These are phyloP conservation scores for Deuterostichococcus epilithicus DNA, from an alignment of 139 green algal genomes.

Conservation along the genomic window DNA sequence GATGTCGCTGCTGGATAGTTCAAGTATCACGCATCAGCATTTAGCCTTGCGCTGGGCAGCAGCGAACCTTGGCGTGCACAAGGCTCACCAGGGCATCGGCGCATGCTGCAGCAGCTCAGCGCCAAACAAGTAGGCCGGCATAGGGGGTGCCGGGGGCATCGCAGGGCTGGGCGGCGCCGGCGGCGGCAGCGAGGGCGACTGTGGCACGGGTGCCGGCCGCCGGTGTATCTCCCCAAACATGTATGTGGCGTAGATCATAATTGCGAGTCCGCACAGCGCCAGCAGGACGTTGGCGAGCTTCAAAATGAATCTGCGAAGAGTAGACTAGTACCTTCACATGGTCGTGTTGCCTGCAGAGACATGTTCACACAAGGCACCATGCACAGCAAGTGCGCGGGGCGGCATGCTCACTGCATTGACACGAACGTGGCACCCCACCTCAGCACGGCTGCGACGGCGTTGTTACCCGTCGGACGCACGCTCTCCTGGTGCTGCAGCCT, in stretches of 20 bases:
- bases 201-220: not conserved
- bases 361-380: no score
- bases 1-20: no score
- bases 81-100: not conserved
- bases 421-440: not conserved
- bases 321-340: not conserved
- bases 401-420: no score
- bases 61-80: not conserved
- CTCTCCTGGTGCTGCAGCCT: not conserved
- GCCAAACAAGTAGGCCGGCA: no score
- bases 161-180: no score
- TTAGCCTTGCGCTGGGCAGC: no score
- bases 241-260: constrained; percentile 24
- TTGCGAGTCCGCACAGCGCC: constrained; percentile 10
- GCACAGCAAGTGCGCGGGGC: no score
- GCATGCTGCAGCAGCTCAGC: no score
- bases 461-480: not conserved
- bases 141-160: not conserved
- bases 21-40: no score
- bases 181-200: not conserved
- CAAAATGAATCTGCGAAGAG: constrained; percentile 2
- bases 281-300: constrained; percentile 17
- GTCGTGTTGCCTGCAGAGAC: no score
- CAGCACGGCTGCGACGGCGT: not conserved
- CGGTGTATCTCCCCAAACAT: constrained; percentile 18